phyloP scores from a whole-genome alignment of 2,329 filamentous ascomycete species.

The Microsporum ferrugineum region DNA sequence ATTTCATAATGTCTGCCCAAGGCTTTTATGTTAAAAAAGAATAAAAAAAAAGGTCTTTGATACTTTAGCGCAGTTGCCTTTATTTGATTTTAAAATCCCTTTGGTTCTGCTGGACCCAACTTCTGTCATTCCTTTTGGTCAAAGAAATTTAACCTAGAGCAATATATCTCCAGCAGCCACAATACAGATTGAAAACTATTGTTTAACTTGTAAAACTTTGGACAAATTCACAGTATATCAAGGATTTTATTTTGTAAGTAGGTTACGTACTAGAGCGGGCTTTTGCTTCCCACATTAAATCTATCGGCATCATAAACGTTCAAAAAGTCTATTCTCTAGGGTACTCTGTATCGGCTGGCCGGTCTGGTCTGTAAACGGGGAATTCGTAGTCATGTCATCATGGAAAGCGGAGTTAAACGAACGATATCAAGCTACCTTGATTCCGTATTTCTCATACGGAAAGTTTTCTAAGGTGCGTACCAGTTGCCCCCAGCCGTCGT shows the following conservation, averaged over 20 bases:
- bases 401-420: not conserved
- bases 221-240: not conserved
- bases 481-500: conserved; percentile 50
- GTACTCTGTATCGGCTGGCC: not conserved
- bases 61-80: too few relatives aligned
- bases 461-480: conserved; percentile 47
- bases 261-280: not conserved
- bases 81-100: too few relatives aligned
- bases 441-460: conserved; percentile 49
- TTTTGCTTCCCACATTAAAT: not conserved
- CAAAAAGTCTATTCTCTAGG: not conserved
- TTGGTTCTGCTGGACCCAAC: not conserved
- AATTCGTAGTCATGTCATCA: not conserved
- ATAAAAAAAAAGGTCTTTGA: too few relatives aligned
- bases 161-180: not conserved
- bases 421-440: conserved; percentile 24
- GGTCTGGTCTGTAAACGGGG: not conserved
- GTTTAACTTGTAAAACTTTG: not conserved
- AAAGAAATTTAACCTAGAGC: not conserved
- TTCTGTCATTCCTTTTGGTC: not conserved
- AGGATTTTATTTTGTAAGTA: not conserved
- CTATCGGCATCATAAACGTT: not conserved
- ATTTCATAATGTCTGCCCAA: too few relatives aligned
- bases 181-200: not conserved
- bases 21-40: too few relatives aligned